Evolutionary conservation across 2,329 filamentous ascomycete species (phyloP), one percentile per base, ranked within the genome.

Genomic region (Fusarium penzigii): DNA sequence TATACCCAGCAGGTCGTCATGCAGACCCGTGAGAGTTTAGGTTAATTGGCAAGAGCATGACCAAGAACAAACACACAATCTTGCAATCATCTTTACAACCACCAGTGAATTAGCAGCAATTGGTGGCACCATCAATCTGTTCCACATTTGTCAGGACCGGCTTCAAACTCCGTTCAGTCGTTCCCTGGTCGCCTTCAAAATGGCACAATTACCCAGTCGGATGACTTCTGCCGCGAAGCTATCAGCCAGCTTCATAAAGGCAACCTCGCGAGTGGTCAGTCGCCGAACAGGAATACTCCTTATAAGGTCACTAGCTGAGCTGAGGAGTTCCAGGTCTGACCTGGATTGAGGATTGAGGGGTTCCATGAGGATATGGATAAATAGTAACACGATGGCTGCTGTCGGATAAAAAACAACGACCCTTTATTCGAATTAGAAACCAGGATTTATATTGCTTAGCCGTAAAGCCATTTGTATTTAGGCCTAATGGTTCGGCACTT

Each of bases 401-500:
- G 81, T 76, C 1, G 81, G 81, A 49, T 84, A 84, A 58, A 82
- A 84, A 3, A 82, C 70, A 4, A 83, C 64, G n/a, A 76, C 66
- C 79, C 81, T 83, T 4, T 0, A 5, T 6, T 9, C 14, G 1
- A 1, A 14, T 50, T 12, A 49, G 48, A 12, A 17, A 2, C 2
- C 12, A 32, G n/a, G n/a, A 36, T 6, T 9, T 12, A 29, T 29
- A 7, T 25, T 25, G 7, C 7, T 7, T 25, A 25, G 5, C 7
- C 20, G 7, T 25, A 7, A 7, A 25, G 9, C 5, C 32, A n/a
- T n/a, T n/a, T n/a, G n/a, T n/a, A n/a, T n/a, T n/a, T n/a, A n/a
- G n/a, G n/a, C n/a, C n/a, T n/a, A n/a, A n/a, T n/a, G n/a, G n/a
- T 14, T 16, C 10, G 39, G 17, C 39, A 40, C 10, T 16, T 40